These are phyloP conservation scores for Suillus bovinus DNA, from an alignment of 768 basidiomycete species.

Conservation along the genomic window DNA sequence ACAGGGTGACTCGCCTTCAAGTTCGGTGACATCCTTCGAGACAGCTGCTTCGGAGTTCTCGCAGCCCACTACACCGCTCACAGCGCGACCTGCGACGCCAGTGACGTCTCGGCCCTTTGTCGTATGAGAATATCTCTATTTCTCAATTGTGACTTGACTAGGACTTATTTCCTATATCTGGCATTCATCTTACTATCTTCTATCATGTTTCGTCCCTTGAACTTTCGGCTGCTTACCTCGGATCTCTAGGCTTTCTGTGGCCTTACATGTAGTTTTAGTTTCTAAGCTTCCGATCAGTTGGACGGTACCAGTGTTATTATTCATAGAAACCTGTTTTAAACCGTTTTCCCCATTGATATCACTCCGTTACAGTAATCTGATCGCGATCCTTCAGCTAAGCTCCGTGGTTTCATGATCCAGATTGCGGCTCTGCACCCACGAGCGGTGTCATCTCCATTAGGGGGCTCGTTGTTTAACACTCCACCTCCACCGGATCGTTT, in stretches of 20 bases:
- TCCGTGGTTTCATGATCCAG: conserved; percentile 81
- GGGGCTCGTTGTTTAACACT: conserved; percentile 3
- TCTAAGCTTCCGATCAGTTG: not conserved
- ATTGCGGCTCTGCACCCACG: conserved; percentile 42
- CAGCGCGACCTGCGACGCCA: conserved; percentile 18
- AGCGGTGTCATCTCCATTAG: not conserved
- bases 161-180: not conserved
- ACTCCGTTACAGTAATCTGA: not conserved
- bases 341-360: not conserved
- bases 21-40: conserved; percentile 17
- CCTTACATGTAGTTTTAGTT: not conserved
- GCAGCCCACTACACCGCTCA: conserved; percentile 9
- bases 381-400: conserved; percentile 65
- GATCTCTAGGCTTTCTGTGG: not conserved
- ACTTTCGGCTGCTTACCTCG: not conserved
- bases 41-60: conserved; percentile 11
- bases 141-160: not conserved
- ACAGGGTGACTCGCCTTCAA: conserved; percentile 16
- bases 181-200: not conserved
- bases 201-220: not conserved
- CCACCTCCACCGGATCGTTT: conserved; percentile 27
- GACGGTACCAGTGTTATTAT: not conserved
- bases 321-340: not conserved
- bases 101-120: conserved; percentile 20
- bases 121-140: not conserved